Conservation (phyloP, 345 rosid genomes). For the Gossypium longicalyx region DNA sequence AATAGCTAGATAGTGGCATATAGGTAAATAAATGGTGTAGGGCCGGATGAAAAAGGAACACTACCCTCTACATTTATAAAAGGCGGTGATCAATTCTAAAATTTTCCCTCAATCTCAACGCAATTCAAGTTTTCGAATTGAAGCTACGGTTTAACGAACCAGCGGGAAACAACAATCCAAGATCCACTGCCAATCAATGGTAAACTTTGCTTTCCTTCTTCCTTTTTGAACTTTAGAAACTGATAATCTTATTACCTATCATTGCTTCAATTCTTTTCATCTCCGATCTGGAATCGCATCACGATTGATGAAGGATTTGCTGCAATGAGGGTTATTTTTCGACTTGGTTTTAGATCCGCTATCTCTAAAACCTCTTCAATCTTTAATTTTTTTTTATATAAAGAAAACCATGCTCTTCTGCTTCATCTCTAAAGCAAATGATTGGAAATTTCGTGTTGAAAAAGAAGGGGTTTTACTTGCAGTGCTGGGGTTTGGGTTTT, state of each 20-base stretch:
- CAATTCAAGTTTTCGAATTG: constrained; percentile 8
- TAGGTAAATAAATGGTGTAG: constrained; percentile 7
- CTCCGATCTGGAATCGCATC: neutral
- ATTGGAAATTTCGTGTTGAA: neutral
- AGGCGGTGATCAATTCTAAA: neutral
- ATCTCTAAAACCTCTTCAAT: neutral
- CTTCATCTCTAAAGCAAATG: neutral
- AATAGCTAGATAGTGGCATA: neutral
- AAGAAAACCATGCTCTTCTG: neutral
- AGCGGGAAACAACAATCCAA: neutral
- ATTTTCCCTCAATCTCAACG: neutral
- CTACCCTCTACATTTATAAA: neutral
- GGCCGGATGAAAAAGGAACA: neutral
- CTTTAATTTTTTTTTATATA: neutral
- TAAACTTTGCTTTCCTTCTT: neutral
- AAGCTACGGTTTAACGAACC: neutral
- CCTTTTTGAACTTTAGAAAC: neutral
- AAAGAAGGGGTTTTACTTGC: neutral
- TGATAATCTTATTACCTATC: neutral
- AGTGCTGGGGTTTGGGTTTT: neutral
- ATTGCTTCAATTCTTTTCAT: neutral
- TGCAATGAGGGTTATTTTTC: neutral
- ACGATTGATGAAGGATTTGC: neutral
- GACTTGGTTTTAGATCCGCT: neutral
- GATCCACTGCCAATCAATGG: constrained; percentile 22